Percentiles rank a stretch among this genome's conserved stretches.
Evolutionary conservation across 352 stramenopile species (phyloP).

Genomic region (Globisporangium cystogenes): DNA sequence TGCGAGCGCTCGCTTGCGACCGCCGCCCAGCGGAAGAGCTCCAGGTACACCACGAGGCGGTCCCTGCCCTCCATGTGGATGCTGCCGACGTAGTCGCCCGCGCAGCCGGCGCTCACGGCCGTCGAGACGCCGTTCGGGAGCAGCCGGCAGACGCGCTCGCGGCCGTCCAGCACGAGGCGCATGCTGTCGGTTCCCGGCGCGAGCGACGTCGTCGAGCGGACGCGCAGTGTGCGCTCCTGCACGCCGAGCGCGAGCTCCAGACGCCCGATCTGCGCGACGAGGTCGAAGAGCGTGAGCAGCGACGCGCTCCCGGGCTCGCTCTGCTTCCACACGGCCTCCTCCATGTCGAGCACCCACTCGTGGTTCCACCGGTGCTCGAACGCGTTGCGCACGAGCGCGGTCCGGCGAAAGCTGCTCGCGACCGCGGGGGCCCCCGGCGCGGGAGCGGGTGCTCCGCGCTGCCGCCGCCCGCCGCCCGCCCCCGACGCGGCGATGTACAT

Average conservation of each 20-base stretch:
- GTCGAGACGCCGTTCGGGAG: slow-evolving; percentile 49
- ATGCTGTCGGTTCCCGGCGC: slow-evolving; percentile 27
- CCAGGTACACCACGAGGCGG: slow-evolving; percentile 38
- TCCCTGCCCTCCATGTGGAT: slow-evolving; percentile 40
- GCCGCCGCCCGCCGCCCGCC: background rate
- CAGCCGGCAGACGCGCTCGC: slow-evolving; percentile 50
- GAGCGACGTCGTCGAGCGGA: slow-evolving; percentile 27
- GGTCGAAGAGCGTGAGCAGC: slow-evolving; percentile 32
- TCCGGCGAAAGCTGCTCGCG: slow-evolving; percentile 1
- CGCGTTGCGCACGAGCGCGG: slow-evolving; percentile 15
- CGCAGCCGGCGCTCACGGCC: slow-evolving; percentile 15
- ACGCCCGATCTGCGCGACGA: slow-evolving; percentile 41
- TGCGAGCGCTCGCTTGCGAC: slow-evolving; percentile 21
- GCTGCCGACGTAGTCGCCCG: slow-evolving; percentile 56
- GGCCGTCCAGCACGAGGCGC: slow-evolving; percentile 50
- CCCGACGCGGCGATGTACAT: slow-evolving; percentile 32
- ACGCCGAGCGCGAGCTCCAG: slow-evolving; percentile 38
- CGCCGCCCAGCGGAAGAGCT: slow-evolving; percentile 43
- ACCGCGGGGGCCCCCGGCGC: background rate
- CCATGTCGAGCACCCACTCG: slow-evolving; percentile 48
- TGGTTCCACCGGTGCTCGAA: slow-evolving; percentile 42
- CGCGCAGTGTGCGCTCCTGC: slow-evolving; percentile 24
- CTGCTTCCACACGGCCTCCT: slow-evolving; percentile 34
- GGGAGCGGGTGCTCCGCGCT: background rate
- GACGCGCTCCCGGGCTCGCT: slow-evolving; percentile 19